Percentiles rank a stretch among this genome's conserved stretches.
Evolutionary conservation across 371 early-diverging fungal genomes (phyloP).

Genomic region (Coemansia sp.): DNA sequence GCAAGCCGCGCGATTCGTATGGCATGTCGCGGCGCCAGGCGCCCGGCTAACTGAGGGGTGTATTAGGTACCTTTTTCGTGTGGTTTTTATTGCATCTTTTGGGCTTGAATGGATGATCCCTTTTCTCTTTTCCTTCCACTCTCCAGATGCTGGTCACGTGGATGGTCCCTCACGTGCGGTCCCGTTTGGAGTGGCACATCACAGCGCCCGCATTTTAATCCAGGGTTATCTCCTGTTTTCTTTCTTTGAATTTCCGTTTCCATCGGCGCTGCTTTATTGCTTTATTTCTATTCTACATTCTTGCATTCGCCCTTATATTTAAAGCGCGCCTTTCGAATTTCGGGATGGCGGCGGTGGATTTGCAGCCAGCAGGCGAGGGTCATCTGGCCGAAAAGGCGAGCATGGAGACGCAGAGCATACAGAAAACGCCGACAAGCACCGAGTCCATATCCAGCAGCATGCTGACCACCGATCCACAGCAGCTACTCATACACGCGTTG

Average conservation of each 20-base stretch:
- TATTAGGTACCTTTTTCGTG: no score
- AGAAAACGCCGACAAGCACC: not conserved
- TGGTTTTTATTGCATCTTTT: not conserved
- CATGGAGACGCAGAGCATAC: not conserved
- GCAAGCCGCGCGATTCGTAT: slow-evolving; percentile 48
- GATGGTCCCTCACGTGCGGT: no score
- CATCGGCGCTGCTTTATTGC: not conserved
- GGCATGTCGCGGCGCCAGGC: slow-evolving; percentile 35
- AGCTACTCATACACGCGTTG: no score
- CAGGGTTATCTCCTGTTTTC: not conserved
- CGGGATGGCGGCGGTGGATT: not conserved
- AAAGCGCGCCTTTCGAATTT: no score
- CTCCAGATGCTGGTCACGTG: no score
- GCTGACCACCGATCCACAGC: no score
- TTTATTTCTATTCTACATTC: not conserved
- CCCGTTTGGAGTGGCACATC: no score
- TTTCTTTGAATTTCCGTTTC: not conserved
- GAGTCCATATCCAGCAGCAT: no score
- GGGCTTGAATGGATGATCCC: not conserved
- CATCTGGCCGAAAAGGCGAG: slow-evolving; percentile 4
- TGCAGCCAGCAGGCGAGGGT: not conserved
- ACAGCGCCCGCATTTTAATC: no score
- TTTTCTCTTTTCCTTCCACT: not conserved
- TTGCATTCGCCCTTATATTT: no score
- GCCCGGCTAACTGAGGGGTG: slow-evolving; percentile 21